These are phyloP conservation scores for Blastomyces parvus DNA, from an alignment of 2,329 filamentous ascomycete genomes.

Conservation along the genomic window DNA sequence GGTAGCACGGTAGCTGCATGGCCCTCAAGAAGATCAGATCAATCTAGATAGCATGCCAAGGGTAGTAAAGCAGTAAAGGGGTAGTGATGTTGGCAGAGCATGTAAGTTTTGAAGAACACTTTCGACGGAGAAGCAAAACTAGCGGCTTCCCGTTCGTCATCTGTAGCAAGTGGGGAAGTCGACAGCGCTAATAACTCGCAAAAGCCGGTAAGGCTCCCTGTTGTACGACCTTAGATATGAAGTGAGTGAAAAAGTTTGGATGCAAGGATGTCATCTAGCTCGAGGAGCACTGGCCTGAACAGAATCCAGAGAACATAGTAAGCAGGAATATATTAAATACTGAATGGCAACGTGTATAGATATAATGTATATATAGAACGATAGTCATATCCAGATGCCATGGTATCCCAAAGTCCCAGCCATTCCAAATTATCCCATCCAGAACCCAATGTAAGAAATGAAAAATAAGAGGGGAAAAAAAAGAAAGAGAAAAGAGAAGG, in stretches of 20 bases:
- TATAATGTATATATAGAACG: slow-evolving; percentile 1
- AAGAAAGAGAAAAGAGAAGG: not conserved
- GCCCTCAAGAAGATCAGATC: not conserved
- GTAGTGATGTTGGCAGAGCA: not conserved
- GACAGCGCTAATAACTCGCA: not conserved
- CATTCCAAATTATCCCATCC: slow-evolving; percentile 4
- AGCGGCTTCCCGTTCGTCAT: not conserved
- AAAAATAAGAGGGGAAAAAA: not conserved
- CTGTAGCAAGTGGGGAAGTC: not conserved
- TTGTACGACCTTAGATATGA: not conserved
- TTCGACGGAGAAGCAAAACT: not conserved
- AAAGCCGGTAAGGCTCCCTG: slow-evolving; percentile 1
- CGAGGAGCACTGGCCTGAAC: not conserved
- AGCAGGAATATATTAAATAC: slow-evolving; percentile 3
- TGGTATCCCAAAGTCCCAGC: not conserved
- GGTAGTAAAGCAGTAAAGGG: not conserved
- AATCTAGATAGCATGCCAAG: not conserved
- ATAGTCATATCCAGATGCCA: slow-evolving; percentile 1
- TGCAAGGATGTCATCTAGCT: not conserved
- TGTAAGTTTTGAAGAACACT: not conserved
- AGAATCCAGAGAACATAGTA: not conserved
- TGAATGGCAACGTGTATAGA: not conserved
- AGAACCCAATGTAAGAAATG: not conserved
- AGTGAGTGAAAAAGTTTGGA: not conserved
- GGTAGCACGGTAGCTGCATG: not conserved